Conservation (phyloP, 1,284 basidiomycete genomes). For the Microbotryum intermedium region DNA sequence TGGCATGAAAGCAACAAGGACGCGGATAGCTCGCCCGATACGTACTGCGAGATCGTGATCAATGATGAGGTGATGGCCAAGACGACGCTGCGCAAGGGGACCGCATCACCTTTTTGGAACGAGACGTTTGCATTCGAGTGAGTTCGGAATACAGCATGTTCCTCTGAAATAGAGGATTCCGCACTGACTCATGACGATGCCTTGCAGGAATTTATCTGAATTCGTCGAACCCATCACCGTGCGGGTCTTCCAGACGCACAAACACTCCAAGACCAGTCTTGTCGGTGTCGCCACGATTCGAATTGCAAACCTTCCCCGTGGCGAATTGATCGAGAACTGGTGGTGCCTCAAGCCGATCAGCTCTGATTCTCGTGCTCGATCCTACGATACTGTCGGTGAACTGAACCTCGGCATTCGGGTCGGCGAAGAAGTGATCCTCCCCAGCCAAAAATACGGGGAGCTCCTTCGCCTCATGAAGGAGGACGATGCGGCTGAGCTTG, state of each 20-base stretch:
- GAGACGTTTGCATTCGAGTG: constrained; percentile 64
- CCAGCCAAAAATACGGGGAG: constrained; percentile 21
- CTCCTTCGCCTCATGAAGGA: constrained; percentile 27
- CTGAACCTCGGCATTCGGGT: constrained; percentile 60
- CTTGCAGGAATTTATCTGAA: constrained; percentile 24
- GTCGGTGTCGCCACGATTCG: constrained; percentile 56
- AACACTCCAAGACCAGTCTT: constrained; percentile 15
- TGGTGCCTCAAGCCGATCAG: constrained; percentile 51
- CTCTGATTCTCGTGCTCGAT: constrained; percentile 2
- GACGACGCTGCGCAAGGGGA: constrained; percentile 59
- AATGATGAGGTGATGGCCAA: constrained; percentile 50
- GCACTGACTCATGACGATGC: not conserved
- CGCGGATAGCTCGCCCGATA: not conserved
- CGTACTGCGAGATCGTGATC: constrained; percentile 33
- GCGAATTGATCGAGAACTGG: constrained; percentile 67
- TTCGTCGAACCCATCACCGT: constrained; percentile 23
- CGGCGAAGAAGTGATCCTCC: constrained; percentile 55
- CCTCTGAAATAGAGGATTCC: not conserved
- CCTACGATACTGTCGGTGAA: constrained; percentile 49
- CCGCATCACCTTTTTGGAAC: constrained; percentile 52
- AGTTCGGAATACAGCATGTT: constrained; percentile 49
- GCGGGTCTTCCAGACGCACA: constrained; percentile 23
- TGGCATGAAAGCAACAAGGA: not conserved
- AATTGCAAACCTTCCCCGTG: constrained; percentile 59
- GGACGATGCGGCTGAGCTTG: constrained; percentile 22